A percentile compares a stretch with the other conserved stretches of the same genome.
phyloP scores from a whole-genome alignment of 2,329 filamentous ascomycete species.

The Fusarium sp. region DNA sequence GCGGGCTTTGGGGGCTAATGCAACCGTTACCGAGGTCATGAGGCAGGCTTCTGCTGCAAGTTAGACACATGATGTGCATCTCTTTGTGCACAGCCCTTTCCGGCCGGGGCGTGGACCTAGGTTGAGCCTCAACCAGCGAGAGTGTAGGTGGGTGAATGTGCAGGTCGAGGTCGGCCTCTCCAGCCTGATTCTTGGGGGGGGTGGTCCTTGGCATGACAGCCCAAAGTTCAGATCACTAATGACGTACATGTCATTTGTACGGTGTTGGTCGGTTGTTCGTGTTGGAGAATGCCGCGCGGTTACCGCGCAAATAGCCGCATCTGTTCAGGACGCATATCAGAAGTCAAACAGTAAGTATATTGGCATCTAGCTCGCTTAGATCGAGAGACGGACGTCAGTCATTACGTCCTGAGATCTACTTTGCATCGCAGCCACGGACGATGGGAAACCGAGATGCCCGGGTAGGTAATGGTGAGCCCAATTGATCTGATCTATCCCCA shows the following conservation, averaged over 20 bases:
- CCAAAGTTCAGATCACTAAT: not conserved
- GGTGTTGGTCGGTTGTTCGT: not conserved
- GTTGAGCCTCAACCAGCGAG: not conserved
- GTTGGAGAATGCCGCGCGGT: not conserved
- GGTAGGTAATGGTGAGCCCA: not conserved
- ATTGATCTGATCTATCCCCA: not conserved
- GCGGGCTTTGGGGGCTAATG: not conserved
- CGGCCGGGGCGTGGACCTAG: not conserved
- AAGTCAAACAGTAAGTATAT: not conserved
- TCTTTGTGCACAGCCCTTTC: not conserved
- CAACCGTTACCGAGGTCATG: not conserved
- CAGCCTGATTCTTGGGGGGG: not conserved
- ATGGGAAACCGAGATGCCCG: not conserved
- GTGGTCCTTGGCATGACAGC: not conserved
- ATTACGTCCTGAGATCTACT: not conserved
- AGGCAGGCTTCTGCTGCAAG: not conserved
- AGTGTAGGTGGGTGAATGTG: not conserved
- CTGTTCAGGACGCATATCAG: not conserved
- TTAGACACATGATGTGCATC: not conserved
- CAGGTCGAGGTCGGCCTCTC: not conserved
- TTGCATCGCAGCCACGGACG: not conserved
- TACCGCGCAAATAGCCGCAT: not conserved
- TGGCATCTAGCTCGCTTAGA: not conserved
- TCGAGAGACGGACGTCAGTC: not conserved
- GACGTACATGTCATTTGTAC: not conserved